Base-by-base conservation (phyloP, 2,329 filamentous ascomycete species). In the Calonectria honghensis region DNA sequence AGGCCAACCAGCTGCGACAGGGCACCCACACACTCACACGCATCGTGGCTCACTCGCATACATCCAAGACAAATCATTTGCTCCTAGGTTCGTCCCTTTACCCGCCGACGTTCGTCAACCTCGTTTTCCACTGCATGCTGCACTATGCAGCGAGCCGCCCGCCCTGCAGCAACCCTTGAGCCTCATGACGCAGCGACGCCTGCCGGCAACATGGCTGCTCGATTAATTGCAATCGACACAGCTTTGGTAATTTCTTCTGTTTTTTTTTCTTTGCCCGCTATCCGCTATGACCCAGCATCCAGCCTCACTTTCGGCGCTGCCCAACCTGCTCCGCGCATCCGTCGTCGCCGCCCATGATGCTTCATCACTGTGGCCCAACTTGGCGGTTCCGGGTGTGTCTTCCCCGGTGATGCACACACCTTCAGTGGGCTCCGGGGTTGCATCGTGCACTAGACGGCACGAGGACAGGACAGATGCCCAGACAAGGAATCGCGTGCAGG, bases 101-200 rank as follows among this genome's bases (percentile, higher is more conserved):
- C 77, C 69, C 77, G 75, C 70, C 71, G 57, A 41, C 41, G 77
- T 79, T 79, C 77, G 67, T 79, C 73, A 68, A 63, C 66, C 48
- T 72, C 63, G 69, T 57, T 71, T 66, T 72, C 41, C 75, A 72
- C 71, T 69, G 75, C 71, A 77, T 67, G 14, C 64, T 80, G 78
- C 79, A 78, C 59, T 41, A 77, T 81, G 79, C 77, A 75, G 73
- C 74, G 76, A 72, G 72, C 77, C 77, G 72, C 67, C 68, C 73
- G 72, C 77, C 76, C 68, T 81, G 79, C 78, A 81, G 74, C 64
- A 57, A 37, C 32, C 72, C 64, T 79, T 80, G 71, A 80, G 79
- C 79, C 79, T 81, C 77, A 78, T 75, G 71, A 76, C 79, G 79
- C 76, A 68, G 32, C 39, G 35, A 61, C 41, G 50, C 68, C 68